Percentiles rank a stretch among this genome's conserved stretches.
Evolutionary conservation across 208 protist genomes (phyloP).

Genomic region (Leishmania arabica): DNA sequence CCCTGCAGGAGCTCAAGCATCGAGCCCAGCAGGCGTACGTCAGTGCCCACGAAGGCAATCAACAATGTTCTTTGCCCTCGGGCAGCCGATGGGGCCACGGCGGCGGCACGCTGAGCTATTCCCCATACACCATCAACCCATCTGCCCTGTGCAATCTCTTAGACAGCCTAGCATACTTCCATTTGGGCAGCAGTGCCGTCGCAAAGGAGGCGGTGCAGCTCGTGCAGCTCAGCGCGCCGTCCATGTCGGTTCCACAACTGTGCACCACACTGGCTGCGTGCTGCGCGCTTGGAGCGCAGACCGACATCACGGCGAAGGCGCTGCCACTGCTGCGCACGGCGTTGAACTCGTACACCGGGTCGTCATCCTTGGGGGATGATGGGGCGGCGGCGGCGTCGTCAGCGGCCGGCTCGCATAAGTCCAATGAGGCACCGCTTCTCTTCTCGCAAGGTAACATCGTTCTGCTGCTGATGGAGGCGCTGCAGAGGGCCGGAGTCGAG

Average conservation of each 20-base stretch:
- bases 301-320: conserved; percentile 47
- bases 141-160: conserved; percentile 57
- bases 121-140: conserved; percentile 43
- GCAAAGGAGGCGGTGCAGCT: conserved; percentile 62
- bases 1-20: conserved; percentile 38
- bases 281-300: conserved; percentile 57
- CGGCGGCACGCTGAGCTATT: neutral
- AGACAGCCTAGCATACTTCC: conserved; percentile 82
- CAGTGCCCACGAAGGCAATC: neutral
- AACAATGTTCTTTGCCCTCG: neutral
- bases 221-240: conserved; percentile 45
- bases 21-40: conserved; percentile 10
- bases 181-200: conserved; percentile 55
- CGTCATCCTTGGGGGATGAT: neutral
- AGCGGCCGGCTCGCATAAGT: neutral
- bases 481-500: conserved; percentile 44
- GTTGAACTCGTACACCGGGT: conserved; percentile 32
- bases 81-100: neutral
- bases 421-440: conserved; percentile 9
- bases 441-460: conserved; percentile 23
- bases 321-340: conserved; percentile 61
- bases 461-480: conserved; percentile 56
- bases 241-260: conserved; percentile 57
- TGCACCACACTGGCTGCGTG: conserved; percentile 69
- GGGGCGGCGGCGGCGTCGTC: neutral